Base-by-base conservation (phyloP, 768 basidiomycete species). In the Melanogaster broomeanus region DNA sequence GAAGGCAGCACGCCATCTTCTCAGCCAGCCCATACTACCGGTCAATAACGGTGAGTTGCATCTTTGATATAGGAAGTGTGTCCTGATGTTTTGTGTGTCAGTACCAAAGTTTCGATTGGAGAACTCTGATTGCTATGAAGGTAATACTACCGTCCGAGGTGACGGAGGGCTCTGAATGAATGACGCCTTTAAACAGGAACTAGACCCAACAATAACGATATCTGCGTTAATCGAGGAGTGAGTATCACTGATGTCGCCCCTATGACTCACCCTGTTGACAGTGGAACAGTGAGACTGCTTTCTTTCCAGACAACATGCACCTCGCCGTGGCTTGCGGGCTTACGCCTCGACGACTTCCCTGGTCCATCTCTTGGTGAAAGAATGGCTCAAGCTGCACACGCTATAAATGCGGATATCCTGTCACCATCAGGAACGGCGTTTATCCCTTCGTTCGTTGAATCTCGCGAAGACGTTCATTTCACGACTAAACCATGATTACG, bases 61-160 rank as follows among this genome's bases (percentile, higher is more conserved):
- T 38, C 45, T 22, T 28, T 34, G 4, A 24, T 25, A 38, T 19
- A 18, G 24, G 27, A 34, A 5, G 9, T 3, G 22, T 30, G 9
- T 34, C 21, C 27, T 55, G 30, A 57, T 42, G 3, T 25, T n/a
- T n/a, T 7, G n/a, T 40, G 48, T 40, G 21, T 7, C 57, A 90
- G 87, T 88, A 81, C 57, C 87, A 93, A 72, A 88, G 87, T 59
- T 90, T 90, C 59, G 85, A 90, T 64, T 92, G 90, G 90, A 76
- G 88, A 59, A 84, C 88, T 13, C 64, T 92, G 13, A 65, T 87
- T 43, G 77, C 71, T 21, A 90, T 90, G 85, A 88, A 87, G 78
- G 83, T 79, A 55, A 43, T 24, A 16, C 13, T 7, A 24, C 24
- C 24, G 31, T 6, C 18, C 3, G 18, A 28, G 19, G 25, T n/a